Evolutionary conservation across 768 basidiomycete species (phyloP), one percentile per base, ranked within the genome.

Genomic region (Leccinum fibrillosum): DNA sequence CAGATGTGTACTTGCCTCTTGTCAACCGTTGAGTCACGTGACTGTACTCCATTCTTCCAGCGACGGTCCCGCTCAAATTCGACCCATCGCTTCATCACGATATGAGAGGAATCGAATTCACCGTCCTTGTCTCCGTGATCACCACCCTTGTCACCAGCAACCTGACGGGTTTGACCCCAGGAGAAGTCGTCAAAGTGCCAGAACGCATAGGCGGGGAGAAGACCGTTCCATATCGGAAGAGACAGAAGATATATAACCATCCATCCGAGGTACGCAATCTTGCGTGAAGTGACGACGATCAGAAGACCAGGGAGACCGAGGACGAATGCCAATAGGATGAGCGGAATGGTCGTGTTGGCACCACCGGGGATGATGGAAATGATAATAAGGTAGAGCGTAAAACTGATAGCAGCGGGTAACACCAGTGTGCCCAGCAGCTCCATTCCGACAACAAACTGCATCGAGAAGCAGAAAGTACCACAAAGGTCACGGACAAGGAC

Each of bases 101-200:
- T 98, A 74, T 95, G 87, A 48, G 86, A 83, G 28, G 94, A 96
- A 76, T 99, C 96, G 67, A 99, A 99, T 70, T 91, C 91, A 71
- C 97, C 97, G 61, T 96, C 93, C 77, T 98, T 99, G 70, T 94
- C 95, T 11, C 90, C 91, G 65, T 93, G 90, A 56, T 81, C 81
- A 37, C 75, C 81, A 45, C 80, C 84, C 65, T 82, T 85, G 66
- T 89, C 90, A 9, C 94, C 94, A 30, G 83, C 80, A 60, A 89
- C 75, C 75, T 85, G 87, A 60, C 97, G 82, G 35, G 97, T 98
- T 76, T 94, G 89, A 75, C 97, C 97, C 93, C 94, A 94, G 23
- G 90, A 92, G 77, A 92, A 98, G 80, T 98, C 97, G 69, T 98
- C 97, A 74, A 99, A 96, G 75, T 98, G 94, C 92, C 95, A 95